A percentile compares a stretch with the other conserved stretches of the same genome.
Evolutionary conservation across 768 basidiomycete species (phyloP).

Genomic region (Exsudoporus frostii): DNA sequence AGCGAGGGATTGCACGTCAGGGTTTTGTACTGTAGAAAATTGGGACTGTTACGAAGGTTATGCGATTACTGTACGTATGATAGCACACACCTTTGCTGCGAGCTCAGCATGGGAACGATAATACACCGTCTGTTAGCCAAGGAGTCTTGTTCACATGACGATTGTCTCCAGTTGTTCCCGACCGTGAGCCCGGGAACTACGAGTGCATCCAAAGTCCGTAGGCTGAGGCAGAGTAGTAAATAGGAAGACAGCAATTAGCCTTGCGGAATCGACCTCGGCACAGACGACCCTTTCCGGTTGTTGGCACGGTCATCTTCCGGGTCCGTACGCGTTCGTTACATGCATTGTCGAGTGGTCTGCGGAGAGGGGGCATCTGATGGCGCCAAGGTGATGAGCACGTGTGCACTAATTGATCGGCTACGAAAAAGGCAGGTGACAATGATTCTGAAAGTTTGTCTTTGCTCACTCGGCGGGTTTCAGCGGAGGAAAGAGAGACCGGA

Average conservation of each 20-base stretch:
- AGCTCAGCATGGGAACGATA: neutral
- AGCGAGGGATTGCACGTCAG: neutral
- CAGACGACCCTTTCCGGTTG: neutral
- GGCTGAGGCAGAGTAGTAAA: neutral
- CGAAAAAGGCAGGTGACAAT: constrained; percentile 29
- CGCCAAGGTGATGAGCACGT: constrained; percentile 13
- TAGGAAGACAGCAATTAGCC: neutral
- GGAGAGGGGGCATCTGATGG: no score
- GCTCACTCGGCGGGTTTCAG: constrained; percentile 1
- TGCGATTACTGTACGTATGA: neutral
- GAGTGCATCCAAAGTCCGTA: neutral
- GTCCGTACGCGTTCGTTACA: neutral
- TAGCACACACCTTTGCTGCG: neutral
- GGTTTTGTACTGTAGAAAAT: neutral
- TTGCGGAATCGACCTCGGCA: neutral
- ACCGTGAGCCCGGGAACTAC: neutral
- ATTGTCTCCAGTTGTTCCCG: neutral
- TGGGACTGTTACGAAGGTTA: neutral
- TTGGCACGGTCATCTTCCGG: neutral
- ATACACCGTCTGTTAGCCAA: neutral
- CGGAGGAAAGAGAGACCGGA: neutral
- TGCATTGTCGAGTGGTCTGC: neutral
- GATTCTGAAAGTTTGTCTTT: constrained; percentile 25
- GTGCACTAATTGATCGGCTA: constrained; percentile 27
- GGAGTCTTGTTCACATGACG: neutral